Evolutionary conservation across 129 eudicot species (phyloP).

Genomic region (Saposhnikovia divaricata): DNA sequence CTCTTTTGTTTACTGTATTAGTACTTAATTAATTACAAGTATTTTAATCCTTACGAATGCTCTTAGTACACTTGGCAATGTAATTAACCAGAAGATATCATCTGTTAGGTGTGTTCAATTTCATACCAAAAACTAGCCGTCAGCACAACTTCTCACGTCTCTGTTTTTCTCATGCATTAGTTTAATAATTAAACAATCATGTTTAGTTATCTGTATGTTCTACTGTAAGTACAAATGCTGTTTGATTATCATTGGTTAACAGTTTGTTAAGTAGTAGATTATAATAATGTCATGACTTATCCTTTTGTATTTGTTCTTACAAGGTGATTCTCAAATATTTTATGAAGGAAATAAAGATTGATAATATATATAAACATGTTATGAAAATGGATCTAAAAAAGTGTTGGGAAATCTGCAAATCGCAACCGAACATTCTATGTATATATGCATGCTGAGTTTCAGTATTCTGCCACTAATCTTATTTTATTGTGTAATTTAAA

Average conservation of each 20-base stretch:
- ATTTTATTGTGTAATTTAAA: neutral
- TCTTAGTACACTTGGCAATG: neutral
- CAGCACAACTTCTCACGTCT: neutral
- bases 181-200: neutral
- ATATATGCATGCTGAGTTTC: no score
- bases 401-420: conserved; percentile 6
- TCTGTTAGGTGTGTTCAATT: neutral
- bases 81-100: neutral
- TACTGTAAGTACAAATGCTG: neutral
- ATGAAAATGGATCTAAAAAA: conserved; percentile 4
- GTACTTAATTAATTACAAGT: neutral
- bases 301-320: neutral
- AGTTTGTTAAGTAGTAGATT: neutral
- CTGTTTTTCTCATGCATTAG: neutral
- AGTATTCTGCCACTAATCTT: conserved; percentile 1
- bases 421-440: conserved; percentile 1
- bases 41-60: neutral
- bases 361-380: neutral
- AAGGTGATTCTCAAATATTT: neutral
- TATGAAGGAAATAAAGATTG: neutral
- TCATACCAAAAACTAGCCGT: neutral
- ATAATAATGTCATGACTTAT: neutral
- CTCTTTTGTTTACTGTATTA: neutral
- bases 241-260: conserved; percentile 9
- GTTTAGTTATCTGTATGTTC: neutral